A percentile compares a stretch with the other conserved stretches of the same genome.
These are phyloP conservation scores for Rubus idaeus DNA, from an alignment of 306 rosid species.

Conservation along the genomic window DNA sequence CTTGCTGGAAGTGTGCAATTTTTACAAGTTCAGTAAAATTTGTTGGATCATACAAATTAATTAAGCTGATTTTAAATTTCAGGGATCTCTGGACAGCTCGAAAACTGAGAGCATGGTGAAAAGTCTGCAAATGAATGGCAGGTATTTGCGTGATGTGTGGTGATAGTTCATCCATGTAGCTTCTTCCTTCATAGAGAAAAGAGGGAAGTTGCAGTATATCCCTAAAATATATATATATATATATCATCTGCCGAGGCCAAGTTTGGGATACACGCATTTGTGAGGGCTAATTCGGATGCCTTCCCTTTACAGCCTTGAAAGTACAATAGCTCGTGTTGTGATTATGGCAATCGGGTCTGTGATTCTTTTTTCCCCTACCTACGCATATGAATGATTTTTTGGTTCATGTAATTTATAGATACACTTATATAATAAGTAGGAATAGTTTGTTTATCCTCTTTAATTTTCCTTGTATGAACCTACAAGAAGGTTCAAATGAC, in stretches of 20 bases:
- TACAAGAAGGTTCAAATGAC: constrained; percentile 44
- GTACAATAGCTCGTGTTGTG: constrained; percentile 31
- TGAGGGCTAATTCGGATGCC: constrained; percentile 28
- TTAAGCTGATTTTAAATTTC: constrained; percentile 21
- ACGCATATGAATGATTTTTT: constrained; percentile 47
- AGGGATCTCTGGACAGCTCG: constrained; percentile 89
- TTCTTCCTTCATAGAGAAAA: neutral
- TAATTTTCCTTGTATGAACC: constrained; percentile 48
- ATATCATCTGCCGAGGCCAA: neutral
- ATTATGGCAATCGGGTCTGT: constrained; percentile 22
- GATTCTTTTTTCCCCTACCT: constrained; percentile 46
- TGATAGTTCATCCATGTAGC: constrained; percentile 34
- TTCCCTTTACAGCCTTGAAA: constrained; percentile 33
- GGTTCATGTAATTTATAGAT: constrained; percentile 42
- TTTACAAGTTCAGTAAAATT: neutral
- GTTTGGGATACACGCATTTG: constrained; percentile 27
- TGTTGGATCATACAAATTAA: neutral
- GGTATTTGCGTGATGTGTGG: constrained; percentile 98
- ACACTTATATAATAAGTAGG: constrained; percentile 33
- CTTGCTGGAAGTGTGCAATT: too few relatives aligned
- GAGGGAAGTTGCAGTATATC: constrained; percentile 8
- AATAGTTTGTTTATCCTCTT: constrained; percentile 35
- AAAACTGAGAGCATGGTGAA: constrained; percentile 92
- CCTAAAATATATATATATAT: constrained; percentile 8
- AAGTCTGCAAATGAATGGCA: constrained; percentile 77